Percentiles rank a stretch among this genome's conserved stretches.
These are phyloP conservation scores for Beverwykella pulmonaria DNA, from an alignment of 495 filamentous ascomycete genomes.

Conservation along the genomic window DNA sequence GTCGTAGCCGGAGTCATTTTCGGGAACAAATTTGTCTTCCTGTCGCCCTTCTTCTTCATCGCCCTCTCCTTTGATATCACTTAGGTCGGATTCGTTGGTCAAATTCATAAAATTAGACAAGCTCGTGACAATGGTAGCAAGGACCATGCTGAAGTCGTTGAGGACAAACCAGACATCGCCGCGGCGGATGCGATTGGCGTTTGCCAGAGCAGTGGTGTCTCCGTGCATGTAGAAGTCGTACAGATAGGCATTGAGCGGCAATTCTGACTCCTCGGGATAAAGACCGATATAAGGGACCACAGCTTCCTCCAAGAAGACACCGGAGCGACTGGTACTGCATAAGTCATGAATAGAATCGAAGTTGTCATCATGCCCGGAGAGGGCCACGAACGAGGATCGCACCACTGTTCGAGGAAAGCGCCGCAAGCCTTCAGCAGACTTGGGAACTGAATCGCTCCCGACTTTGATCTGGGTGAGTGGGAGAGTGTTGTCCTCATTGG, in stretches of 20 bases:
- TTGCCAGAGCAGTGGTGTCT: constrained; percentile 56
- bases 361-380: constrained; percentile 66
- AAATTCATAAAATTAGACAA: constrained; percentile 57
- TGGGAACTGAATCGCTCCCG: constrained; percentile 42
- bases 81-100: constrained; percentile 37
- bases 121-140: constrained; percentile 65
- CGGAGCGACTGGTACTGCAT: constrained; percentile 61
- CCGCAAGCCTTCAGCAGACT: neutral
- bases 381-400: constrained; percentile 68
- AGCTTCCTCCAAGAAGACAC: constrained; percentile 71
- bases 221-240: constrained; percentile 78
- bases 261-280: constrained; percentile 53
- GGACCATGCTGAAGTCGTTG: constrained; percentile 70
- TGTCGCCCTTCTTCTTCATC: constrained; percentile 44
- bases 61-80: constrained; percentile 47
- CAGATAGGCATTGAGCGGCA: constrained; percentile 69
- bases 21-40: constrained; percentile 48
- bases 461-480: constrained; percentile 59
- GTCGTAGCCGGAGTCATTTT: constrained; percentile 35
- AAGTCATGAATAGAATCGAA: constrained; percentile 66
- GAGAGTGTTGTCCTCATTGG: constrained; percentile 54
- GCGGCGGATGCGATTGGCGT: constrained; percentile 61
- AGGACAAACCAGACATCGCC: constrained; percentile 69
- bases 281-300: constrained; percentile 67
- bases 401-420: constrained; percentile 47